Percentiles rank a stretch among this genome's conserved stretches.
Conservation (phyloP, 257 asterid genomes). For the Ophiorrhiza pumila region DNA sequence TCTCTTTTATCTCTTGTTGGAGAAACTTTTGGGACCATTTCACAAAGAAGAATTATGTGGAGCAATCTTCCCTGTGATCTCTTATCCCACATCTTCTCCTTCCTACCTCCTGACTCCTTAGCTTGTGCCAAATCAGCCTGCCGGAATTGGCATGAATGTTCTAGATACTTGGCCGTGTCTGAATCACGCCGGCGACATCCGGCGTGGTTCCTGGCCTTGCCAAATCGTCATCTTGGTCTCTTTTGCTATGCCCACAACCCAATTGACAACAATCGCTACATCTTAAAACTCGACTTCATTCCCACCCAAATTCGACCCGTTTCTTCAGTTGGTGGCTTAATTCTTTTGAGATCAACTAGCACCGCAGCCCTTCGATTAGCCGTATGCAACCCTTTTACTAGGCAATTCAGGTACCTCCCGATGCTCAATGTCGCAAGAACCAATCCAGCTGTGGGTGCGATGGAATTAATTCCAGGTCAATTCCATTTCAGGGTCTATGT, state of each 20-base stretch:
- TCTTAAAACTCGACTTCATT: conserved; percentile 34
- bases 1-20: not conserved
- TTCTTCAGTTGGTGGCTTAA: conserved; percentile 42
- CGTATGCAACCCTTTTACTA: conserved; percentile 66
- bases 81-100: conserved; percentile 56
- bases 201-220: conserved; percentile 71
- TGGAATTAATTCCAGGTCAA: conserved; percentile 12
- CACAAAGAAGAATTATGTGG: conserved; percentile 47
- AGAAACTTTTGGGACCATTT: not conserved
- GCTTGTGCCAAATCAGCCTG: conserved; percentile 58
- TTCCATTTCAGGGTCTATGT: conserved; percentile 41
- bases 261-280: conserved; percentile 35
- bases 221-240: conserved; percentile 34
- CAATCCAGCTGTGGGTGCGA: conserved; percentile 67
- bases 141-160: conserved; percentile 55
- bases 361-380: conserved; percentile 49
- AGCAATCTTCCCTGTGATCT: conserved; percentile 61
- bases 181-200: conserved; percentile 25
- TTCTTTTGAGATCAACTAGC: conserved; percentile 36
- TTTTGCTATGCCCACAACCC: conserved; percentile 63
- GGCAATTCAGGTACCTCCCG: conserved; percentile 47
- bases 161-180: conserved; percentile 15
- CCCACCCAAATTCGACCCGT: conserved; percentile 39
- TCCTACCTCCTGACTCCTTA: conserved; percentile 68
- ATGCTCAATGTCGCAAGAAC: conserved; percentile 38